Conservation (phyloP, 805 yeast genomes). For the Lipomyces lipofer region DNA sequence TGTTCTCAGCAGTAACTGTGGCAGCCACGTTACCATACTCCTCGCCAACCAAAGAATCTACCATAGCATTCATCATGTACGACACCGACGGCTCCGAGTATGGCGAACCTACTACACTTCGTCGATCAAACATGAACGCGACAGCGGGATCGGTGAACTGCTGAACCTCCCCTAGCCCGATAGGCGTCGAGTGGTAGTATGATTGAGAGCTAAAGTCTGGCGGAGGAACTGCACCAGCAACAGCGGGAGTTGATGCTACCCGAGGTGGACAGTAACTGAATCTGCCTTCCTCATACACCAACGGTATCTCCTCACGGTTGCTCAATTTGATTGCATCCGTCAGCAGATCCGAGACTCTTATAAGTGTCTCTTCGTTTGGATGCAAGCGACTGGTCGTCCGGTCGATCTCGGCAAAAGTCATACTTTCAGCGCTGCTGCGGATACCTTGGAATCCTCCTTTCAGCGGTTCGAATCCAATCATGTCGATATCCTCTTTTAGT, state of each 20-base stretch:
- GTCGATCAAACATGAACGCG: not conserved
- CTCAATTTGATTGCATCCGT: slow-evolving; percentile 16
- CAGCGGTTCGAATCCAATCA: slow-evolving; percentile 24
- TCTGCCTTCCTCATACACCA: slow-evolving; percentile 12
- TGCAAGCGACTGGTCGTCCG: slow-evolving; percentile 14
- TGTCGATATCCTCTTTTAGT: slow-evolving; percentile 27
- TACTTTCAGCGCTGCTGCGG: slow-evolving; percentile 5
- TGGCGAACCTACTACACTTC: not conserved
- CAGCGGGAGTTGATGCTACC: slow-evolving; percentile 4
- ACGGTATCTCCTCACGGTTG: slow-evolving; percentile 16
- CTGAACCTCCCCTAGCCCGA: not conserved
- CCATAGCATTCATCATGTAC: slow-evolving; percentile 29
- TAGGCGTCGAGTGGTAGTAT: not conserved
- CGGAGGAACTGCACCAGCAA: not conserved
- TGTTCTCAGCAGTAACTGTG: not conserved
- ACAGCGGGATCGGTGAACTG: not conserved
- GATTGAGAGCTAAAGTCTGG: slow-evolving; percentile 13
- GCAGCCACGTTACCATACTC: not conserved
- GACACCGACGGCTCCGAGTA: slow-evolving; percentile 10
- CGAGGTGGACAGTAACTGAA: slow-evolving; percentile 7
- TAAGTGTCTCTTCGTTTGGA: slow-evolving; percentile 18
- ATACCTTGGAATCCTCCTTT: slow-evolving; percentile 13
- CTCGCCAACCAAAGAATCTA: slow-evolving; percentile 23
- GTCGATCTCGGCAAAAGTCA: slow-evolving; percentile 16
- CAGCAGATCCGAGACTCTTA: slow-evolving; percentile 22